Conservation (phyloP, 768 basidiomycete genomes). For the Kwoniella sp. region DNA sequence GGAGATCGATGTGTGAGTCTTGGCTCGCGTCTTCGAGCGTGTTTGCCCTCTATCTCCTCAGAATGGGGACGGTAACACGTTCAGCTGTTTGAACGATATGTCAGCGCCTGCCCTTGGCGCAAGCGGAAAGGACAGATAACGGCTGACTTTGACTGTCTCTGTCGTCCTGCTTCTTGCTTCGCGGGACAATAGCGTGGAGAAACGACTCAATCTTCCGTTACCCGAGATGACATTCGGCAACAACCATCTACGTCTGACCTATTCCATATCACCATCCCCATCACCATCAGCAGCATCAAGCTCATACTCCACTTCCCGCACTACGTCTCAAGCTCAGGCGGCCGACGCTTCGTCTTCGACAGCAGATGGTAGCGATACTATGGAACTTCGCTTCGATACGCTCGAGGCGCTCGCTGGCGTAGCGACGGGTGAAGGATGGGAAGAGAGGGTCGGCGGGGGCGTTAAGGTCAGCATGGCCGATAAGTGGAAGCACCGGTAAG, state of each 20-base stretch:
- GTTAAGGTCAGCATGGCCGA: constrained; percentile 95
- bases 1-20: constrained; percentile 64
- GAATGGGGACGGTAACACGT: neutral
- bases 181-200: constrained; percentile 43
- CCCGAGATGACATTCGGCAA: constrained; percentile 97
- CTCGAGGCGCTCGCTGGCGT: constrained; percentile 71
- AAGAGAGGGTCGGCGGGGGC: constrained; percentile 81
- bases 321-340: constrained; percentile 11
- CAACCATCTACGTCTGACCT: constrained; percentile 72
- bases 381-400: constrained; percentile 63
- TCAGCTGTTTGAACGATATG: neutral
- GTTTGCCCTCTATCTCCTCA: neutral
- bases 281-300: constrained; percentile 4
- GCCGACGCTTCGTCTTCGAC: constrained; percentile 5
- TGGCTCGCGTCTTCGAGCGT: neutral
- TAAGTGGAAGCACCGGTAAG: constrained; percentile 86
- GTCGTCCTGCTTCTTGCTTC: constrained; percentile 42
- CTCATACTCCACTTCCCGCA: constrained; percentile 59
- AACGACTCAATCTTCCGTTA: constrained; percentile 68
- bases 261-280: constrained; percentile 57
- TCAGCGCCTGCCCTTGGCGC: no score
- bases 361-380: neutral
- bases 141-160: neutral
- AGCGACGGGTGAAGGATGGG: constrained; percentile 66
- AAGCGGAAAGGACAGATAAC: neutral